These are phyloP conservation scores for Xylariaceae sp. DNA, from an alignment of 2,329 filamentous ascomycete species.

Conservation along the genomic window DNA sequence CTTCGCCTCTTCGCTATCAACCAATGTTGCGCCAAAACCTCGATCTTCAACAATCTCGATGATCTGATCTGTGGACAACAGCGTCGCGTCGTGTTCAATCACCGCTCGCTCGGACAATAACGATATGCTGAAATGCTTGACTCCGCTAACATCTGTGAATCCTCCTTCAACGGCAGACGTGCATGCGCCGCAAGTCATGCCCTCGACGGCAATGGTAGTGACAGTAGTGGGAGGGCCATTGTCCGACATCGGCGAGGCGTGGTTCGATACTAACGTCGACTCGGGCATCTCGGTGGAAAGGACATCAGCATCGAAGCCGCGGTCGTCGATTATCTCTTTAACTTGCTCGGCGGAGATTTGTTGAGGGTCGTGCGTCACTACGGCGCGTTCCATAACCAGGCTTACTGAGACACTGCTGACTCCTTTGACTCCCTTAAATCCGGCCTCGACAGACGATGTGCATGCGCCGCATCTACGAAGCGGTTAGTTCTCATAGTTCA, in stretches of 20 bases:
- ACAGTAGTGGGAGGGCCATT: conserved; percentile 45
- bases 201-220: conserved; percentile 73
- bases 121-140: conserved; percentile 75
- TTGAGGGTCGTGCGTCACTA: conserved; percentile 79
- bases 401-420: conserved; percentile 85
- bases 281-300: conserved; percentile 71
- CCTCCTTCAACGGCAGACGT: conserved; percentile 79
- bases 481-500: conserved; percentile 27
- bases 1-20: conserved; percentile 59
- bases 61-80: conserved; percentile 49
- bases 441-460: conserved; percentile 89
- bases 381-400: conserved; percentile 91
- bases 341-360: conserved; percentile 69
- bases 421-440: conserved; percentile 76
- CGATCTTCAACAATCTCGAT: conserved; percentile 60
- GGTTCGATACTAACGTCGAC: conserved; percentile 39
- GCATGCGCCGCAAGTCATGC: conserved; percentile 89
- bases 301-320: conserved; percentile 87
- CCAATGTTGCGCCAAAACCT: conserved; percentile 73
- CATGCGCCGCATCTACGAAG: conserved; percentile 78
- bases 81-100: conserved; percentile 65
- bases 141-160: conserved; percentile 67
- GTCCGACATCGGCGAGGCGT: conserved; percentile 32
- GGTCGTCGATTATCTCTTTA: conserved; percentile 81
- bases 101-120: conserved; percentile 80